These are phyloP conservation scores for Maudiozyma humilis DNA, from an alignment of 1,139 yeast species.

Conservation along the genomic window DNA sequence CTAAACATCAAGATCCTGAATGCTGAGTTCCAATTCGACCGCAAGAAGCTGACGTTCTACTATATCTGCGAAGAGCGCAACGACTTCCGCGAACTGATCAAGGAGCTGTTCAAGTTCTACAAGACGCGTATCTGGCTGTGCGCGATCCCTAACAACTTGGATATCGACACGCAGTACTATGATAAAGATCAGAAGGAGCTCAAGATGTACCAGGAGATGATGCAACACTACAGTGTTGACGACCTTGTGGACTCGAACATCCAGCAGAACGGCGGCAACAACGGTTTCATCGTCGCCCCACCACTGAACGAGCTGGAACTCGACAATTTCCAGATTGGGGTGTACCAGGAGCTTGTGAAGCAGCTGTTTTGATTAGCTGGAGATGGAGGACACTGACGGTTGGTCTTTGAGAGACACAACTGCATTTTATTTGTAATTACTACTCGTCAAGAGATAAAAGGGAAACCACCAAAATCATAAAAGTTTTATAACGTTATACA, in stretches of 20 bases:
- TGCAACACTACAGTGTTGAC: constrained; percentile 26
- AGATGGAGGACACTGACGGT: background rate
- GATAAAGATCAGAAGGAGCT: constrained; percentile 26
- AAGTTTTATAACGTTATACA: background rate
- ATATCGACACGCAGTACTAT: constrained; percentile 27
- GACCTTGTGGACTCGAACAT: constrained; percentile 20
- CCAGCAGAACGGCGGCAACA: constrained; percentile 14
- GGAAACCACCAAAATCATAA: background rate
- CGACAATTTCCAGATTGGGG: constrained; percentile 32
- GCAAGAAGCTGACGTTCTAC: constrained; percentile 86
- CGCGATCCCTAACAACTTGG: constrained; percentile 48
- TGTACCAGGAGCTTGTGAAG: constrained; percentile 31
- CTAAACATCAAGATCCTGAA: constrained; percentile 45
- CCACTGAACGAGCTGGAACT: constrained; percentile 25
- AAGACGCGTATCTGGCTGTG: constrained; percentile 97
- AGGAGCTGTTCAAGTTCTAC: constrained; percentile 85
- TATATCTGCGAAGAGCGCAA: constrained; percentile 66
- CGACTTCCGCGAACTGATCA: constrained; percentile 86
- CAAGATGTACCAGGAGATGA: constrained; percentile 30
- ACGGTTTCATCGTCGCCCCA: constrained; percentile 26
- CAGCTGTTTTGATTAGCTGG: constrained; percentile 15
- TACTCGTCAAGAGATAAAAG: too few relatives aligned
- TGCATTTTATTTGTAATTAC: too few relatives aligned
- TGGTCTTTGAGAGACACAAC: background rate
- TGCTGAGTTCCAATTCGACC: constrained; percentile 93